Conservation (phyloP, 2,329 filamentous ascomycete species). For the Alternaria gansuensis region DNA sequence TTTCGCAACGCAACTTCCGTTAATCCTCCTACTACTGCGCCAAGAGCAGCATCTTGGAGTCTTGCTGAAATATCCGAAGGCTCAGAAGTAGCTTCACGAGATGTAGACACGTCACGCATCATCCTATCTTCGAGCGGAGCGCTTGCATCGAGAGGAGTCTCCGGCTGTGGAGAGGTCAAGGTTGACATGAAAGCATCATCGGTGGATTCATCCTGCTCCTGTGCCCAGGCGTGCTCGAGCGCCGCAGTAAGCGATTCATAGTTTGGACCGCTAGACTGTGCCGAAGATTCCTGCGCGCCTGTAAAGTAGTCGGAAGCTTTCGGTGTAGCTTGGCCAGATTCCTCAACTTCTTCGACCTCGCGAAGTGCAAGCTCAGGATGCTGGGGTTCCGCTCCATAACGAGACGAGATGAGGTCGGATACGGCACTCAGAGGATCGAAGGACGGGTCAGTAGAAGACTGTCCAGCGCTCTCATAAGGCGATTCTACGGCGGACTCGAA, state of each 20-base stretch:
- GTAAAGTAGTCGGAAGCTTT: constrained; percentile 64
- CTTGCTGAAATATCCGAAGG: constrained; percentile 34
- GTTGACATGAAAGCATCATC: constrained; percentile 20
- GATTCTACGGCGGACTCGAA: constrained; percentile 58
- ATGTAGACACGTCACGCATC: constrained; percentile 27
- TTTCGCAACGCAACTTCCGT: constrained; percentile 29
- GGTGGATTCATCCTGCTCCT: constrained; percentile 26
- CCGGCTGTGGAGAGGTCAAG: constrained; percentile 19
- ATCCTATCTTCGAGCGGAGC: constrained; percentile 38
- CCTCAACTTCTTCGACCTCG: constrained; percentile 60
- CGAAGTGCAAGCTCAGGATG: constrained; percentile 39
- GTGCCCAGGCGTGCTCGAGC: constrained; percentile 29
- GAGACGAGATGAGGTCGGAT: constrained; percentile 31
- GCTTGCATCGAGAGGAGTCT: constrained; percentile 36
- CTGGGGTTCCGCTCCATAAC: constrained; percentile 27
- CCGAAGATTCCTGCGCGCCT: constrained; percentile 15
- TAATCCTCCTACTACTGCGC: constrained; percentile 39
- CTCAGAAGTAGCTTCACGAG: constrained; percentile 27
- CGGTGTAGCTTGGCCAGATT: constrained; percentile 73
- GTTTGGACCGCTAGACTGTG: constrained; percentile 24
- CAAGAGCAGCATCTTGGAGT: constrained; percentile 44
- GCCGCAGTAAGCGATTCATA: constrained; percentile 38
- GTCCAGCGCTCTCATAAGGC: constrained; percentile 40
- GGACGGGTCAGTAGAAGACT: constrained; percentile 35
- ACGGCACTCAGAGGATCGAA: constrained; percentile 33